Conservation (phyloP, 345 rosid species). For the Lepidium didymum region DNA sequence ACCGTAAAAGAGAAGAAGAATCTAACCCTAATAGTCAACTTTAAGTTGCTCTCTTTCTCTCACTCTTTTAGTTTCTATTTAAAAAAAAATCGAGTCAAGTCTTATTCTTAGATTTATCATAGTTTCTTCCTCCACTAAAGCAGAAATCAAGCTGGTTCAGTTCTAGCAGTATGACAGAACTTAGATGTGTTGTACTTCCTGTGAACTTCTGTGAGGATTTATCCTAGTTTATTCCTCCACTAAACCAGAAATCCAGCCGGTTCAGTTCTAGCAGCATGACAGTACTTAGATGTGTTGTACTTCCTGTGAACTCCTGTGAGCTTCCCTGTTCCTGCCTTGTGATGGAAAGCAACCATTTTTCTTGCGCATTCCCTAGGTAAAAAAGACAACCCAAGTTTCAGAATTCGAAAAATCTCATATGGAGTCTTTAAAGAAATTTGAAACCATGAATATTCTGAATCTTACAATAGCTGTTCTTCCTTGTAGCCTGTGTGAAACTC, state of each 20-base stretch:
- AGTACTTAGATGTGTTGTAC: conserved; percentile 70
- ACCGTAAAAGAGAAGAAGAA: neutral
- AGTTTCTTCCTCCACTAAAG: conserved; percentile 21
- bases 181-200: conserved; percentile 79
- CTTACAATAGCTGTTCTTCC: conserved; percentile 43
- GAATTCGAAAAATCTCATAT: neutral
- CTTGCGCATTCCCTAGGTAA: conserved; percentile 57
- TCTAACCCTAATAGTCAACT: neutral
- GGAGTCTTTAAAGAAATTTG: neutral
- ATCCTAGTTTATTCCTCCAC: no score
- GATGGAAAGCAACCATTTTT: conserved; percentile 69
- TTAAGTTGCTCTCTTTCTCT: neutral
- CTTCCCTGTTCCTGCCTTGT: conserved; percentile 68
- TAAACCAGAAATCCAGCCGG: conserved; percentile 58
- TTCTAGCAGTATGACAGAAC: conserved; percentile 61
- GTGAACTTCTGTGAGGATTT: conserved; percentile 77
- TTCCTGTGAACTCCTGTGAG: conserved; percentile 81
- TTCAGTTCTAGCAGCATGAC: conserved; percentile 52
- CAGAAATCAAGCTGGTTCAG: conserved; percentile 52
- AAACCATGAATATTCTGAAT: neutral
- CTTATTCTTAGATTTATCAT: conserved; percentile 5
- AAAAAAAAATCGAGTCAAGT: neutral
- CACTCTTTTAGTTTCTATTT: neutral
- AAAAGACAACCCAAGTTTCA: neutral
- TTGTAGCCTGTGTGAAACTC: conserved; percentile 44